Conservation (phyloP, 1,139 yeast species). For the Debaryomyces psychrophilus region DNA sequence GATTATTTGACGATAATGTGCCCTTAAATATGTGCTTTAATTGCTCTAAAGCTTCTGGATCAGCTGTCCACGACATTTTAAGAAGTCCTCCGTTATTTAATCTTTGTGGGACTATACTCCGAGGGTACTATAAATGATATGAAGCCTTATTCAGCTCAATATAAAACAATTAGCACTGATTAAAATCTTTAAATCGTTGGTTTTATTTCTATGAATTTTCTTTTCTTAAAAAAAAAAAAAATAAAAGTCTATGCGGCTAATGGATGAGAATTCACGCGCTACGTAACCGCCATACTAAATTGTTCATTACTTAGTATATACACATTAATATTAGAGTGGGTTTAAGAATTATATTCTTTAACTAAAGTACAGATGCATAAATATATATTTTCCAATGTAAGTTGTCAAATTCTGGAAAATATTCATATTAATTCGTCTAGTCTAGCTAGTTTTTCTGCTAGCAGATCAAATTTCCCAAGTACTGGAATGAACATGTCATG, state of each 20-base stretch:
- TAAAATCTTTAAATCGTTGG: neutral
- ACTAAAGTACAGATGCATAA: neutral
- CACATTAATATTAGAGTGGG: neutral
- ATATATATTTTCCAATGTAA: neutral
- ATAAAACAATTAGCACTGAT: neutral
- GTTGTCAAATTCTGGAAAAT: neutral
- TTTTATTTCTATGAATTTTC: constrained; percentile 4
- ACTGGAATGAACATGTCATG: constrained; percentile 52
- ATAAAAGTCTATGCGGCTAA: constrained; percentile 9
- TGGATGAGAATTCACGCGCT: constrained; percentile 12
- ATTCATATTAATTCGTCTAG: constrained; percentile 30
- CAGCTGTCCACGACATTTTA: constrained; percentile 59
- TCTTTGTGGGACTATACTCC: neutral
- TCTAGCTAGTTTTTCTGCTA: constrained; percentile 50
- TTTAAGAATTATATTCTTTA: neutral
- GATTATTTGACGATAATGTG: constrained; percentile 61
- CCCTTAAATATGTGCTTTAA: constrained; percentile 65
- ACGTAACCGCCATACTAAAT: constrained; percentile 5
- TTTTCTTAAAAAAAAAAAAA: neutral
- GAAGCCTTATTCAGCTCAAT: neutral
- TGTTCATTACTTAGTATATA: neutral
- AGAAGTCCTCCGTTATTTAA: neutral
- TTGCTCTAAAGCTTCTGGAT: constrained; percentile 61
- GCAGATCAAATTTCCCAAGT: constrained; percentile 48
- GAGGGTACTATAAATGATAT: neutral